These are phyloP conservation scores for Cladophialophora yegresii DNA, from an alignment of 2,329 filamentous ascomycete genomes.

Conservation along the genomic window DNA sequence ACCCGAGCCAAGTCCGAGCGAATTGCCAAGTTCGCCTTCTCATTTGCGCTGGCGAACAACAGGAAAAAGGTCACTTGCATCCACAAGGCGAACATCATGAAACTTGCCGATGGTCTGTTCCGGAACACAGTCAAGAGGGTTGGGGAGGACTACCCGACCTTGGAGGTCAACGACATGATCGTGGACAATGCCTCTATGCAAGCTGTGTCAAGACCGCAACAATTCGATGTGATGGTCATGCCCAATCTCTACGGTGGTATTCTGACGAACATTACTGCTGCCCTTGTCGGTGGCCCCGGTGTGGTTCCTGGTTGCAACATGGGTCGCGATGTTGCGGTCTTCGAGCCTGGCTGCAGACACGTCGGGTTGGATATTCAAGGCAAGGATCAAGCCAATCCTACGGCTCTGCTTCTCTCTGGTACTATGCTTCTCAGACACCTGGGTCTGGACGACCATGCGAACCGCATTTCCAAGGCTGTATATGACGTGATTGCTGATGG, in stretches of 20 bases:
- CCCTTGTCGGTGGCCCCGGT: conserved; percentile 93
- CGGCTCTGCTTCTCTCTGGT: conserved; percentile 88
- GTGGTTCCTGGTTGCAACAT: conserved; percentile 99
- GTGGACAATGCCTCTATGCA: conserved; percentile 99
- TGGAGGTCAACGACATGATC: conserved; percentile 99
- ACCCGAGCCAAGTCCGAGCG: conserved; percentile 98
- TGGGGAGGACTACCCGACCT: conserved; percentile 90
- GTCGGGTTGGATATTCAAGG: conserved; percentile 99
- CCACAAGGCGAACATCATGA: conserved; percentile 99
- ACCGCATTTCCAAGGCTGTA: conserved; percentile 85
- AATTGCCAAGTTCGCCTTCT: conserved; percentile 98
- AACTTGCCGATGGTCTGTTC: conserved; percentile 98
- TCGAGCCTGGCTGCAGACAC: conserved; percentile 98
- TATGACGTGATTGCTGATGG: conserved; percentile 84
- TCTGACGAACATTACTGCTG: conserved; percentile 96
- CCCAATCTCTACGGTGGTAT: conserved; percentile 79
- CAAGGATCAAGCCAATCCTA: conserved; percentile 99
- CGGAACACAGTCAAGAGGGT: conserved; percentile 93
- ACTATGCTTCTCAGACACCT: conserved; percentile 97
- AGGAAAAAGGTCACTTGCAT: conserved; percentile 99
- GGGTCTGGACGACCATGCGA: conserved; percentile 95
- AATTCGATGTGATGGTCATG: conserved; percentile 99
- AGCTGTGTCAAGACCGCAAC: conserved; percentile 91
- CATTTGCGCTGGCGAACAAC: conserved; percentile 97
- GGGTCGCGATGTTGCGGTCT: conserved; percentile 96